These are phyloP conservation scores for Chrysopogon serrulatus DNA, from an alignment of 176 grass and related monocot genomes.

Conservation along the genomic window DNA sequence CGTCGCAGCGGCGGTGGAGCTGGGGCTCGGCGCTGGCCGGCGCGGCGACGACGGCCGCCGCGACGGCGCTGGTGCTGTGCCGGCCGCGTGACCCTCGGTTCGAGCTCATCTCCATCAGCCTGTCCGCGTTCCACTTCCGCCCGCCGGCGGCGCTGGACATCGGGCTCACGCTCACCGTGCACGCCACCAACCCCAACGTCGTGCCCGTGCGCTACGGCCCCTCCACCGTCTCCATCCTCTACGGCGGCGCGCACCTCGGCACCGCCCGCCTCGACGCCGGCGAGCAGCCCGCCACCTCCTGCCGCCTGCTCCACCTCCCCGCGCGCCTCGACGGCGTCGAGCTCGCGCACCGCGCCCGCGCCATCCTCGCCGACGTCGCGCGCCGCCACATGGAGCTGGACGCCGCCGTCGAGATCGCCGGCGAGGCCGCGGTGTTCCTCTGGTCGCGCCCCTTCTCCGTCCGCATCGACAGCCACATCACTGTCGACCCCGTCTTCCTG, in stretches of 20 bases:
- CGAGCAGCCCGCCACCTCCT: slow-evolving; percentile 55
- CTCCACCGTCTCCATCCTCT: slow-evolving; percentile 64
- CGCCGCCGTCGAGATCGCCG: slow-evolving; percentile 48
- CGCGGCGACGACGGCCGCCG: slow-evolving; percentile 37
- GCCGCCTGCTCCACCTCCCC: slow-evolving; percentile 67
- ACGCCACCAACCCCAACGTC: slow-evolving; percentile 78
- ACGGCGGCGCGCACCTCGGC: slow-evolving; percentile 61
- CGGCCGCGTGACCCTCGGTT: slow-evolving; percentile 58
- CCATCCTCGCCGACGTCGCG: slow-evolving; percentile 42
- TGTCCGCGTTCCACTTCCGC: slow-evolving; percentile 71
- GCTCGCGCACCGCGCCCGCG: slow-evolving; percentile 46
- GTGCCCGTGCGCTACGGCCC: slow-evolving; percentile 58
- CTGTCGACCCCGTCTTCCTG: slow-evolving; percentile 71
- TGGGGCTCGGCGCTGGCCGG: slow-evolving; percentile 62
- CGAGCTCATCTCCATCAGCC: slow-evolving; percentile 69
- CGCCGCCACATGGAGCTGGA: slow-evolving; percentile 63
- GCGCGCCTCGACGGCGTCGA: slow-evolving; percentile 55
- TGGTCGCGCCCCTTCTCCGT: slow-evolving; percentile 61
- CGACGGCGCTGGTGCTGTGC: slow-evolving; percentile 17
- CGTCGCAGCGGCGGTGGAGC: slow-evolving; percentile 40
- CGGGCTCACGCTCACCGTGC: slow-evolving; percentile 73
- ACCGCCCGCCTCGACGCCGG: slow-evolving; percentile 59
- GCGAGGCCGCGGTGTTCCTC: slow-evolving; percentile 34
- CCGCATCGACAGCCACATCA: slow-evolving; percentile 59
- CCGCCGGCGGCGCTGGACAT: slow-evolving; percentile 54